Evolutionary conservation across 352 stramenopile genomes (phyloP), one percentile per base, ranked within the genome.

Genomic region (Phytophthora podocarpi): DNA sequence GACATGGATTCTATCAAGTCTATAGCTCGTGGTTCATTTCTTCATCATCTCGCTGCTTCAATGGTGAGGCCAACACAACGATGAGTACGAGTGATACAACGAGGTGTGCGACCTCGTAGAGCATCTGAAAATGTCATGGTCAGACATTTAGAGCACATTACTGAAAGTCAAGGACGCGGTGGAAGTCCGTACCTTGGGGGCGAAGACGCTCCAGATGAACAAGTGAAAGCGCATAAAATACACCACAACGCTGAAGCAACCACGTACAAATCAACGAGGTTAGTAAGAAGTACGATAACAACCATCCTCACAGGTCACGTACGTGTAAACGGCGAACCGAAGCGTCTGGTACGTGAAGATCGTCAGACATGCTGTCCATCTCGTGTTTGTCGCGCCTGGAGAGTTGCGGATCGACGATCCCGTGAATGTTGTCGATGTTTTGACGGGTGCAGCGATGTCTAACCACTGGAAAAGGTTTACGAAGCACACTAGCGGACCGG

Each of bases 121-220:
- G 54, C 77, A 94, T 85, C 85, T 94, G 36, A 16, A 61, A 49
- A 48, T 8, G 9, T 24, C 21, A 61, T 20, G 8, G 35, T 6
- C 15, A 53, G 18, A 62, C 35, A 18, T 21, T 59, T 51, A 60
- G 12, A 63, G 1, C 12, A 49, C 9, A 24, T n/a, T 32, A 23
- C 5, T 31, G 13, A 2, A 48, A 52, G 11, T 7, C 13, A 30
- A 36, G 23, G 30, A 13, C 12, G 21, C n/a, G 20, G 26, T 37
- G 3, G 16, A n/a, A 51, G 5, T 2, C 15, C 35, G n/a, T 62
- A 96, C 87, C 80, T 96, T 96, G 8, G 89, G 89, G 5, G 89
- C 89, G 37, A 96, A 97, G 5, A 97, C 89, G 32, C 87, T 96
- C 89, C 89, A 97, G 46, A 97, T 93, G 52, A 97, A 97, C 39